Percentiles rank a stretch among this genome's conserved stretches.
phyloP scores from a whole-genome alignment of 352 stramenopile genomes.

The Elongisporangium prolatum region DNA sequence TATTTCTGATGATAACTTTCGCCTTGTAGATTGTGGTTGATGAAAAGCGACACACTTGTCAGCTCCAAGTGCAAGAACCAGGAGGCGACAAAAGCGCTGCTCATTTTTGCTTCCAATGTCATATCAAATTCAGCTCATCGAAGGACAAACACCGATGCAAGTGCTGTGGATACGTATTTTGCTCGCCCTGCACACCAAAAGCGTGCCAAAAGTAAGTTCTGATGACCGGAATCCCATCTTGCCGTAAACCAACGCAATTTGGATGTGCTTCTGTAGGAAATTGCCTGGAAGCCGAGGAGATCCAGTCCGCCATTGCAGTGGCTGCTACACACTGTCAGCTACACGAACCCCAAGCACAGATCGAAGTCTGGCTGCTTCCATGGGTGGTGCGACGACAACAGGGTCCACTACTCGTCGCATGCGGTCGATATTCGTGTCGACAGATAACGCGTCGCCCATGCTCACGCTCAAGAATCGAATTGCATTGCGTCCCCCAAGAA shows the following conservation, averaged over 20 bases:
- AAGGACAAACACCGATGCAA: constrained; percentile 81
- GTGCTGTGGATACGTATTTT: constrained; percentile 84
- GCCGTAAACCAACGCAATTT: not conserved
- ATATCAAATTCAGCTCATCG: constrained; percentile 35
- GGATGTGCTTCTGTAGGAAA: constrained; percentile 30
- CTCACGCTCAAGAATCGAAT: constrained; percentile 68
- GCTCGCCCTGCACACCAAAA: constrained; percentile 64
- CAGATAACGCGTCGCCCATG: constrained; percentile 8
- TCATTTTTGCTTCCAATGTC: constrained; percentile 74
- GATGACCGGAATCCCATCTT: not conserved
- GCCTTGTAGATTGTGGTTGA: constrained; percentile 47
- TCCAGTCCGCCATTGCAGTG: constrained; percentile 64
- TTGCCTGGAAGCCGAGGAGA: constrained; percentile 52
- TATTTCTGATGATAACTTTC: not conserved
- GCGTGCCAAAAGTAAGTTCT: constrained; percentile 54
- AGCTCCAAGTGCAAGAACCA: constrained; percentile 72
- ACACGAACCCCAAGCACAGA: constrained; percentile 59
- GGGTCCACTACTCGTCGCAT: constrained; percentile 37
- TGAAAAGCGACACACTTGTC: constrained; percentile 45
- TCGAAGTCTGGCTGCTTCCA: constrained; percentile 26
- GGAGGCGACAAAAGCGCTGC: constrained; percentile 72
- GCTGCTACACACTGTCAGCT: constrained; percentile 75
- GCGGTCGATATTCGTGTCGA: constrained; percentile 57
- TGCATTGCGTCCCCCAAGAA: constrained; percentile 60
- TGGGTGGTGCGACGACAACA: constrained; percentile 18